Base-by-base conservation (phyloP, 2,329 filamentous ascomycete species). In the Clarireedia hainanense region DNA sequence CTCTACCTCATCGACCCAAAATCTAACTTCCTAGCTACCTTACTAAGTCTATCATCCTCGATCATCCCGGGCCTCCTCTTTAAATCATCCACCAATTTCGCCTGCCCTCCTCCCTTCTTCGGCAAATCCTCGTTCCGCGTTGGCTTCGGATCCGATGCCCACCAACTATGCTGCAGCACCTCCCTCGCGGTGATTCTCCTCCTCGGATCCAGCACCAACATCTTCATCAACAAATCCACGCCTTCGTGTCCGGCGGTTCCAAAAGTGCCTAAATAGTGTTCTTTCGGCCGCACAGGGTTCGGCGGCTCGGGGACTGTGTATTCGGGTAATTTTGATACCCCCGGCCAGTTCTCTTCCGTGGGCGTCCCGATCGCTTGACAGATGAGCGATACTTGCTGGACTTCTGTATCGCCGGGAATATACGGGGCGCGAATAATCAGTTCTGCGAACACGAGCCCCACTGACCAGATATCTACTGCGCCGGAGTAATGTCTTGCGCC, bases 321-420 rank as follows among this genome's bases (percentile, higher is more conserved):
- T 58, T 86, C 86, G 14, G 85, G 83, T 10, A 99, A 76, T 60
- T 83, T 83, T 4, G 84, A 84, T 6, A 99, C 91, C 27, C 92
- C 92, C 0, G 94, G 91, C 94, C 94, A 99, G 69, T 91, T 92
- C 15, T 94, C 89, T 69, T 99, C 94, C 4, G 84, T 94, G 0
- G 94, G 94, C 0, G 91, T 95, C 57, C 94, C 94, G 61, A 97
- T 84, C 53, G 85, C 84, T 66, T 90, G 83, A 68, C 86, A 90
- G 61, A 97, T 95, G 63, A 92, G 80, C 57, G 82, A 79, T 62
- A 97, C 81, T 75, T 96, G 91, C 66, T 92, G 84, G 60, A 97
- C 78, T 69, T 97, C 94, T 2, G 84, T 88, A 68, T 89, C 85
- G 2, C 89, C 91, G 0, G 89, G 84, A 56, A 97, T 80, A 67